These are phyloP conservation scores for Chrysanthemum seticuspe DNA, from an alignment of 129 eudicot species.

Conservation along the genomic window DNA sequence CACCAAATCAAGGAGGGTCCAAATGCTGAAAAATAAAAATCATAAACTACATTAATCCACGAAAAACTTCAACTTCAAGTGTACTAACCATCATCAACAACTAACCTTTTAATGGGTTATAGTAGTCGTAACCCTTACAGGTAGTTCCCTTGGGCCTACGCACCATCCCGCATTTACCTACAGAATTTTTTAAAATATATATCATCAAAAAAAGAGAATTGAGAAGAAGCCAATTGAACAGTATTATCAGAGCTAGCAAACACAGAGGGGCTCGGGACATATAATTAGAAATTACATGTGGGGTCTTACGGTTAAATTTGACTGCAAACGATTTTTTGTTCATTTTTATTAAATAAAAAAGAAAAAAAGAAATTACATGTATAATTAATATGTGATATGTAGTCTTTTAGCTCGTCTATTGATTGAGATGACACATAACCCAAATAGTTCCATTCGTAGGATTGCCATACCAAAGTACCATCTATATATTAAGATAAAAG, in stretches of 20 bases:
- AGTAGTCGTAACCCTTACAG: not conserved
- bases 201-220: not conserved
- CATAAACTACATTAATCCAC: not conserved
- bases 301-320: not conserved
- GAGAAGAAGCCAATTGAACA: not conserved
- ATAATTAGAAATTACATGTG: not conserved
- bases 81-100: not conserved
- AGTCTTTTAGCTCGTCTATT: not conserved
- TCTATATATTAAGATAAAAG: not conserved
- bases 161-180: not conserved
- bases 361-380: too few relatives aligned
- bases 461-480: not conserved
- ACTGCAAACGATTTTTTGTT: too few relatives aligned
- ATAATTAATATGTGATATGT: not conserved
- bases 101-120: constrained; percentile 3
- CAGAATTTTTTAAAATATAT: not conserved
- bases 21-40: constrained; percentile 4
- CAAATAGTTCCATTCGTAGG: not conserved
- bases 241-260: not conserved
- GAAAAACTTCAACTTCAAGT: not conserved
- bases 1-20: not conserved
- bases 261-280: not conserved
- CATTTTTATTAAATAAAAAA: too few relatives aligned
- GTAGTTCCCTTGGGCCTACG: not conserved
- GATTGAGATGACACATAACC: not conserved